Evolutionary conservation across 1,284 basidiomycete species (phyloP).

Genomic region (Leccinum variabile): DNA sequence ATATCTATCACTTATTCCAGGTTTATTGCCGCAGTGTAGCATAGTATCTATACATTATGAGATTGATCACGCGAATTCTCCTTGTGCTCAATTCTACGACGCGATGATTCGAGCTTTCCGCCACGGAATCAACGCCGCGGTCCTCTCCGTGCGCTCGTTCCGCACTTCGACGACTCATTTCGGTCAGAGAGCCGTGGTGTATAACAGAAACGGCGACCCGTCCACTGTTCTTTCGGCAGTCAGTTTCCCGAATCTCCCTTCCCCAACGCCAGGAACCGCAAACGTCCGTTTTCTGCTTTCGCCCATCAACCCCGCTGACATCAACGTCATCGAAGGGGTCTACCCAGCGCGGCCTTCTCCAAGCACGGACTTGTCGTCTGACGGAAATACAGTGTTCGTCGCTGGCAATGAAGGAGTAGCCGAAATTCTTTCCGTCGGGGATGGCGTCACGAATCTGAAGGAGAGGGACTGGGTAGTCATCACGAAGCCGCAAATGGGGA

Average conservation of each 20-base stretch:
- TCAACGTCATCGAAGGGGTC: constrained; percentile 81
- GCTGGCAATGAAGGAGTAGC: constrained; percentile 83
- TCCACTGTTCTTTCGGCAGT: constrained; percentile 53
- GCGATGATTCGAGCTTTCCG: constrained; percentile 11
- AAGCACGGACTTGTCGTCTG: constrained; percentile 39
- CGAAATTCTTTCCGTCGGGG: constrained; percentile 60
- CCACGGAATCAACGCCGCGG: background rate
- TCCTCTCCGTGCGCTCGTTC: constrained; percentile 18
- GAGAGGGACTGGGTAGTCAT: constrained; percentile 77
- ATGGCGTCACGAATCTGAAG: constrained; percentile 48
- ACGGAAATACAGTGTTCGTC: constrained; percentile 49
- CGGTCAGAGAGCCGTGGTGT: constrained; percentile 64
- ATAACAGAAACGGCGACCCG: constrained; percentile 62
- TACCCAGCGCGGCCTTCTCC: constrained; percentile 68
- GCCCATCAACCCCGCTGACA: constrained; percentile 79
- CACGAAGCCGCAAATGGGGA: constrained; percentile 67
- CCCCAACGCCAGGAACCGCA: constrained; percentile 54
- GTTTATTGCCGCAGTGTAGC: background rate
- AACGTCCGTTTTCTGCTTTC: constrained; percentile 73
- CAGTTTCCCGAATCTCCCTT: constrained; percentile 52
- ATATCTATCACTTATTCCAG: constrained; percentile 28
- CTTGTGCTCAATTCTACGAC: background rate
- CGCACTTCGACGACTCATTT: constrained; percentile 18
- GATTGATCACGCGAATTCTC: background rate
- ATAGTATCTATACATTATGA: background rate